Base-by-base conservation (phyloP, 176 grass and related monocot species). In the Musa schizocarpa region DNA sequence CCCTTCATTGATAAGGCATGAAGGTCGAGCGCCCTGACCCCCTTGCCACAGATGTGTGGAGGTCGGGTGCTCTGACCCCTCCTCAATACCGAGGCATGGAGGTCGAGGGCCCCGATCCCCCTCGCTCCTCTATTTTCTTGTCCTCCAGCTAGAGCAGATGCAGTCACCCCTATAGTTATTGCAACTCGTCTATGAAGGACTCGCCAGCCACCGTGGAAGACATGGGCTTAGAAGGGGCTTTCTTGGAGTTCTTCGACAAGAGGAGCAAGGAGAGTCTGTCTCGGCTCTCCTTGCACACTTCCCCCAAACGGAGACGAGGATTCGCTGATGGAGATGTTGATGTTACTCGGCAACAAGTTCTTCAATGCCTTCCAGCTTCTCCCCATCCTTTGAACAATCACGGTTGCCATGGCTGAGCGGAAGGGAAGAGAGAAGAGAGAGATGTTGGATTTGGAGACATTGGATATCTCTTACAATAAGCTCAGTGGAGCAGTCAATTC, bases 81-180 rank as follows among this genome's bases (percentile, higher is more conserved):
- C 34, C 34, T 43, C 34, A 0, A 0, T 43, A 3, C 34, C 34
- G 3, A 29, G 29, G 29, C 29, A 29, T 29, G 29, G 29, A 29
- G 29, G 29, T 29, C 29, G 0, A 0, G 29, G 2, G 29, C 2
- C 29, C 29, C 2, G 0, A 29, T 2, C 2, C 29, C 29, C 29
- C 3, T 29, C 0, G 2, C 87, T 77, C 92, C 85, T 3, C 26
- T 1, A 80, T 86, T 64, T 80, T 87, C 63, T 88, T 78, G 77
- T 92, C 92, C 89, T 96, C 87, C 13, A 96, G 79, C 68, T 86
- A 82, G 66, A 96, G 87, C 67, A 78, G 50, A 77, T 96, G 72
- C 24, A 96, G 27, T 80, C 85, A 81, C 61, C 74, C 89, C 80
- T 96, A 82, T 72, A 96, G 79, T 75, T 92, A 83, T 19, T 80